A percentile compares a stretch with the other conserved stretches of the same genome.
phyloP scores from a whole-genome alignment of 73 alveolate species.

The Paramecium primaurelia region DNA sequence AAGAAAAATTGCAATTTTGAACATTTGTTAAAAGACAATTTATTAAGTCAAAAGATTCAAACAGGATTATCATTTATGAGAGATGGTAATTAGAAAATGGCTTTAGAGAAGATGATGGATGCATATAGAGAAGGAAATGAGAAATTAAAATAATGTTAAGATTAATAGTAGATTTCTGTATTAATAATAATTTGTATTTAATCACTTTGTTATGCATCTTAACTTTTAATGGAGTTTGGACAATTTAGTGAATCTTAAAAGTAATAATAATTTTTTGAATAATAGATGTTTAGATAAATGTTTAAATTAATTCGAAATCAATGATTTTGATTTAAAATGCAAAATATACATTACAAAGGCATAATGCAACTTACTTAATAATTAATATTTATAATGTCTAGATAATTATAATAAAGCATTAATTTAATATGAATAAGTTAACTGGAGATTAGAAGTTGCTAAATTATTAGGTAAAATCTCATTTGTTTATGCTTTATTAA shows the following conservation, averaged over 20 bases:
- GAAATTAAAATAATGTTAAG: not conserved
- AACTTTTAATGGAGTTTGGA: not conserved
- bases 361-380: not conserved
- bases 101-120: not conserved
- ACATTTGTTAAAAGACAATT: not conserved
- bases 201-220: slow-evolving; percentile 13
- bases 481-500: not conserved
- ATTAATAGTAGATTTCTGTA: not conserved
- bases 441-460: slow-evolving; percentile 8
- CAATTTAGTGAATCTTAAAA: not conserved
- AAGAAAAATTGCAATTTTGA: not conserved
- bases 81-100: slow-evolving; percentile 6
- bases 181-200: not conserved
- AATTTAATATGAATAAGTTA: not conserved
- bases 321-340: slow-evolving; percentile 14
- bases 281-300: slow-evolving; percentile 21
- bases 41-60: not conserved
- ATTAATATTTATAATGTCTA: not conserved
- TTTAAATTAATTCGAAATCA: not conserved
- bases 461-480: not conserved
- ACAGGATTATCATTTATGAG: not conserved
- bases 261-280: not conserved
- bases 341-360: slow-evolving; percentile 5
- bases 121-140: not conserved
- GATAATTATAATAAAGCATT: slow-evolving; percentile 8